Base-by-base conservation (phyloP, 352 stramenopile genomes). In the Phytophthora pinifolia region DNA sequence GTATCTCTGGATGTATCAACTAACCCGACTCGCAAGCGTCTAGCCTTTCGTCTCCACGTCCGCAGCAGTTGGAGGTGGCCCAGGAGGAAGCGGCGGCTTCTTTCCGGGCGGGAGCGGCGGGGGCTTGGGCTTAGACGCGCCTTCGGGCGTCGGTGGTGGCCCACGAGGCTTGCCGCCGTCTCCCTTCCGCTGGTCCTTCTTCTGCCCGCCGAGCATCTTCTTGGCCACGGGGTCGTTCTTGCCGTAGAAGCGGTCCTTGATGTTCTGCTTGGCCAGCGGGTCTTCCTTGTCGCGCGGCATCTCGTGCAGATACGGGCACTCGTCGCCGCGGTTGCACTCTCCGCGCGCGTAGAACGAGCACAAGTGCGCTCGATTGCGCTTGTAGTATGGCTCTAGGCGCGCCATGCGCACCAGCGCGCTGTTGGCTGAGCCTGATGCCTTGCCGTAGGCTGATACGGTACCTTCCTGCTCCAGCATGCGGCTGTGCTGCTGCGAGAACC, bases 321-420 rank as follows among this genome's bases (percentile, higher is more conserved):
- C 81, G 12, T 94, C 79, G 22, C 93, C 89, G 43, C 89, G 86
- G 59, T 91, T 96, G 65, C 94, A 98, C 75, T 98, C 94, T 39
- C 95, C 95, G 25, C 86, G 83, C 30, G 92, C 91, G 75, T 89
- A 98, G 76, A 98, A 98, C 60, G 81, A 97, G 75, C 95, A 98
- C 44, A 98, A 72, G 52, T 97, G 88, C 56, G 89, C 79, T 25
- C 88, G 76, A 49, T 97, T 97, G 62, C 85, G 82, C 73, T 92
- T 96, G 84, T 96, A 96, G 66, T 96, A 96, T 17, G 89, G 89
- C 60, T 94, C 84, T 9, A 78, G 73, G 33, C 89, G 79, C 20
- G 88, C 86, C 59, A 97, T 76, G 31, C 89, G 82, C 36, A 97
- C 65, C 59, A 97, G 62, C 25, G 83, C 86, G 47, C 68, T 88